Evolutionary conservation across 2,329 filamentous ascomycete genomes (phyloP).

Genomic region (Orbilia oligospora): DNA sequence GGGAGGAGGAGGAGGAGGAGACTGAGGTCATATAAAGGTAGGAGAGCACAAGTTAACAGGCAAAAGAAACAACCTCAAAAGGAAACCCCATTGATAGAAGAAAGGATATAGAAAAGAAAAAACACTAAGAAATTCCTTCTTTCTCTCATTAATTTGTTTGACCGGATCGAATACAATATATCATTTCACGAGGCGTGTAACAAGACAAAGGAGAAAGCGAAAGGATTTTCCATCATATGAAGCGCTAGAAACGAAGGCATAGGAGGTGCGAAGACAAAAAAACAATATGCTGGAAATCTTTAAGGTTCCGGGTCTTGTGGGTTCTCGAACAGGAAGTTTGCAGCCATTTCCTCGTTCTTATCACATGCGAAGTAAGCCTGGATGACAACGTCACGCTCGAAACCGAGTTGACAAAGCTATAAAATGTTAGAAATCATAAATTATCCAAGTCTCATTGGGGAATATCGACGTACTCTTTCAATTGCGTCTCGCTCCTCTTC

Average conservation of each 20-base stretch:
- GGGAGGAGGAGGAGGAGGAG: too few species aligned
- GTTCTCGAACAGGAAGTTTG: constrained; percentile 98
- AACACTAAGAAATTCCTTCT: constrained; percentile 12
- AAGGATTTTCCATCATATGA: constrained; percentile 55
- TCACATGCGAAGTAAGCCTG: constrained; percentile 99
- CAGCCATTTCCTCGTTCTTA: constrained; percentile 98
- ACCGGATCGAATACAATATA: constrained; percentile 20
- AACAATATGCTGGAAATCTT: background rate
- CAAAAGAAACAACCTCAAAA: constrained; percentile 11
- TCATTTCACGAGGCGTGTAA: constrained; percentile 16
- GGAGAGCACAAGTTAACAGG: background rate
- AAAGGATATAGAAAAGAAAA: background rate
- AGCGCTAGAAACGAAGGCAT: constrained; percentile 61
- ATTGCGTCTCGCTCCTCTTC: constrained; percentile 98
- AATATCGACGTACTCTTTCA: constrained; percentile 78
- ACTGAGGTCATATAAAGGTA: constrained; percentile 15
- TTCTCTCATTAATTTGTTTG: constrained; percentile 20
- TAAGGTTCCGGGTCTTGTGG: constrained; percentile 79
- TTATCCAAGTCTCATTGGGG: constrained; percentile 9
- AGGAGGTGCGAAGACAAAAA: constrained; percentile 40
- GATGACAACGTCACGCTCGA: constrained; percentile 91
- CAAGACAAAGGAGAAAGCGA: constrained; percentile 35
- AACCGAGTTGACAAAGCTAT: constrained; percentile 91
- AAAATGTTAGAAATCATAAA: background rate
- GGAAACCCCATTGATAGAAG: constrained; percentile 1